Evolutionary conservation across 352 stramenopile genomes (phyloP).

Genomic region (Globisporangium parvum): DNA sequence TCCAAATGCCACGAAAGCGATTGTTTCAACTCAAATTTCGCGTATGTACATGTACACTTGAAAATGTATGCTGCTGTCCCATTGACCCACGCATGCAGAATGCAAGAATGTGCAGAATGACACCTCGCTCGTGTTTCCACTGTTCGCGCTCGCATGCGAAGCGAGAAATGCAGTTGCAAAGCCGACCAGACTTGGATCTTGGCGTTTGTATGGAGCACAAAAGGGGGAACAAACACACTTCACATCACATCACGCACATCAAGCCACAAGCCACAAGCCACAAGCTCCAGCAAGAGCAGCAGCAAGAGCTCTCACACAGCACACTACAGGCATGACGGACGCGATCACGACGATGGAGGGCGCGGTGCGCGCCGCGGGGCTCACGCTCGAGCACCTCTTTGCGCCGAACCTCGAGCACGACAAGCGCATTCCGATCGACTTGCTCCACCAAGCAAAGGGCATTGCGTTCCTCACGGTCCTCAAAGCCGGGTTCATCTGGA

Average conservation of each 20-base stretch:
- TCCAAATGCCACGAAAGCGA: too few species aligned
- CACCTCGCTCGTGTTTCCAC: too few species aligned
- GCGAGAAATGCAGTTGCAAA: too few species aligned
- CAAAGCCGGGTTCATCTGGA: constrained; percentile 88
- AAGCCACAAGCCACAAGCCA: neutral
- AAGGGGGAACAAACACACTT: neutral
- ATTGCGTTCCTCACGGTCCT: constrained; percentile 91
- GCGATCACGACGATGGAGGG: constrained; percentile 88
- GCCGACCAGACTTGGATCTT: too few species aligned
- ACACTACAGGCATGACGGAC: constrained; percentile 70
- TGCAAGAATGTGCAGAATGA: too few species aligned
- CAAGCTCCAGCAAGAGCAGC: neutral
- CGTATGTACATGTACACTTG: too few species aligned
- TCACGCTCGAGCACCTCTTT: constrained; percentile 91
- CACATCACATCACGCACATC: neutral
- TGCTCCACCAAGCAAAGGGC: constrained; percentile 87
- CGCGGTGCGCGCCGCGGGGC: constrained; percentile 84
- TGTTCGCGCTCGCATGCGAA: too few species aligned
- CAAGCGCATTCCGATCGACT: constrained; percentile 84
- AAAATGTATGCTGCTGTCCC: too few species aligned
- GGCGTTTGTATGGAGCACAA: too few species aligned
- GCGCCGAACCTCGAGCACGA: constrained; percentile 81
- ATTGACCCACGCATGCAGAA: too few species aligned
- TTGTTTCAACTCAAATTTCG: too few species aligned
- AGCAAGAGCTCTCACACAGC: neutral